Percentiles rank a stretch among this genome's conserved stretches.
These are phyloP conservation scores for Acidiella bohemica DNA, from an alignment of 495 filamentous ascomycete species.

Conservation along the genomic window DNA sequence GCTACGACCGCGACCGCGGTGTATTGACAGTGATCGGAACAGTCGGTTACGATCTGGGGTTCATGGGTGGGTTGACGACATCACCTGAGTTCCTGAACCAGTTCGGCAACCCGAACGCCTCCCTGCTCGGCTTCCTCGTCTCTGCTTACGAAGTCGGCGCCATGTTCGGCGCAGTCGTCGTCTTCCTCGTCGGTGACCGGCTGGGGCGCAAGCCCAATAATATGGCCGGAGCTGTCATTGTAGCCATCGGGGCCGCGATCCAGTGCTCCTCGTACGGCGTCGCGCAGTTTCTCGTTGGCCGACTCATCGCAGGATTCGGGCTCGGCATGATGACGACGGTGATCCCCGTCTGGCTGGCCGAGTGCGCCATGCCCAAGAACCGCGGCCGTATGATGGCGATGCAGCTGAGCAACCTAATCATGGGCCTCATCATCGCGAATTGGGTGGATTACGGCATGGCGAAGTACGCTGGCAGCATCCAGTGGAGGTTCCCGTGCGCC, in stretches of 20 bases:
- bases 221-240: slow-evolving; percentile 14
- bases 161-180: slow-evolving; percentile 10
- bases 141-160: slow-evolving; percentile 17
- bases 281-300: slow-evolving; percentile 15
- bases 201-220: slow-evolving; percentile 10
- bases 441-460: slow-evolving; percentile 20
- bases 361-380: slow-evolving; percentile 10
- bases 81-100: slow-evolving; percentile 13
- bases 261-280: slow-evolving; percentile 9
- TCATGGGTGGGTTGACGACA: slow-evolving; percentile 18
- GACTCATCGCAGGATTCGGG: slow-evolving; percentile 17
- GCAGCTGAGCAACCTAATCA: slow-evolving; percentile 15
- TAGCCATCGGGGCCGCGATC: slow-evolving; percentile 13
- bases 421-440: slow-evolving; percentile 17
- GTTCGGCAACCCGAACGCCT: slow-evolving; percentile 17
- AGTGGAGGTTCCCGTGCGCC: slow-evolving; percentile 16
- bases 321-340: slow-evolving; percentile 14
- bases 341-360: slow-evolving; percentile 17
- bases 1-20: no score
- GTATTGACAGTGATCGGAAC: no score
- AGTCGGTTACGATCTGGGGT: slow-evolving; percentile 18
- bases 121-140: slow-evolving; percentile 16
- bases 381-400: slow-evolving; percentile 17
- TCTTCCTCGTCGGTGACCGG: slow-evolving; percentile 13
- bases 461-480: slow-evolving; percentile 9